phyloP scores from a whole-genome alignment of 768 basidiomycete species.

The Pleurotus tuber-regium region DNA sequence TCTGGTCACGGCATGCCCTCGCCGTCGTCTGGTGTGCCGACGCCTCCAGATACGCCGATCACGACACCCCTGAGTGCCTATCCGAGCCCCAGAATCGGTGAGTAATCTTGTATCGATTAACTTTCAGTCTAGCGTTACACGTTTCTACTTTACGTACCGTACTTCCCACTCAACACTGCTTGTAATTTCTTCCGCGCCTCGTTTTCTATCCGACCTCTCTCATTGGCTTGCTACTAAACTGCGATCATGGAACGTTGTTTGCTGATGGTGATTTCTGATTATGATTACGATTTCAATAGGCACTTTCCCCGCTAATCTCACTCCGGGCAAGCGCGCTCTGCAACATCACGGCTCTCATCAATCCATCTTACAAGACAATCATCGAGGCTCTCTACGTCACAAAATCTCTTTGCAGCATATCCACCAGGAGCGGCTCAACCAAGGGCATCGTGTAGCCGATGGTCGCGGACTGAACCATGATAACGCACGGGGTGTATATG shows the following conservation, averaged over 20 bases:
- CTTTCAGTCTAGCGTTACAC: neutral
- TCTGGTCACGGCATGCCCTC: conserved; percentile 15
- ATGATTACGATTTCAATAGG: no score
- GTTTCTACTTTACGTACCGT: neutral
- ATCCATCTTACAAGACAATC: neutral
- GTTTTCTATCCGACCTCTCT: no score
- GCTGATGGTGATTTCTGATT: no score
- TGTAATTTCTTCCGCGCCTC: no score
- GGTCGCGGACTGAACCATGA: neutral
- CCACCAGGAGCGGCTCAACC: conserved; percentile 4
- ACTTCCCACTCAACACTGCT: no score
- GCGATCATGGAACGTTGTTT: no score
- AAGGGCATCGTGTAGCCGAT: conserved; percentile 1
- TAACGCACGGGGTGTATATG: conserved; percentile 3
- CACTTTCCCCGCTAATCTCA: conserved; percentile 1
- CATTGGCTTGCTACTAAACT: no score
- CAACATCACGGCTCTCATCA: conserved; percentile 8
- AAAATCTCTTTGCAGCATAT: conserved; percentile 9
- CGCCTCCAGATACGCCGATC: conserved; percentile 51
- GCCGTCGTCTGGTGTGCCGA: conserved; percentile 40
- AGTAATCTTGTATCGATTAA: neutral
- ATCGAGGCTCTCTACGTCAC: conserved; percentile 3
- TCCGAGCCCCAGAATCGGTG: conserved; percentile 32
- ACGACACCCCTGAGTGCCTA: conserved; percentile 45
- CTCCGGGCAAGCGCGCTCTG: conserved; percentile 3